These are phyloP conservation scores for Chalaropsis thielavioides DNA, from an alignment of 2,329 filamentous ascomycete species.

Conservation along the genomic window DNA sequence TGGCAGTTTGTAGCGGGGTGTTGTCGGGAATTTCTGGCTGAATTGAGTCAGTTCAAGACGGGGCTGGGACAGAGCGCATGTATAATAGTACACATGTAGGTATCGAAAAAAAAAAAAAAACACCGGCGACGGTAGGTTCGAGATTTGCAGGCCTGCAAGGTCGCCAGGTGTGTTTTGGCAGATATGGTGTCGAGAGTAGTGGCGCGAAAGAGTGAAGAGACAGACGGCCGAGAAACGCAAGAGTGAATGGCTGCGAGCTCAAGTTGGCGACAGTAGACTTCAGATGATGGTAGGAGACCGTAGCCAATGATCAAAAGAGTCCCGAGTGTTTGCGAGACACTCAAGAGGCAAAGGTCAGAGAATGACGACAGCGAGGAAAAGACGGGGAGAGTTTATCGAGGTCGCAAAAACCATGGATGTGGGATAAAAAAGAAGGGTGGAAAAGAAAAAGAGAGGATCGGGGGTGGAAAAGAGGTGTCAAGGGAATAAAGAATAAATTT, in stretches of 20 bases:
- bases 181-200: background rate
- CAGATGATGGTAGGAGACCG: background rate
- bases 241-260: background rate
- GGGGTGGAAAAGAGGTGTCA: background rate
- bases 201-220: background rate
- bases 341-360: background rate
- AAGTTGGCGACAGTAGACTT: background rate
- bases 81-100: background rate
- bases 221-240: background rate
- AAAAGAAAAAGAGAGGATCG: constrained; percentile 2
- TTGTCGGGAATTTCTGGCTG: background rate
- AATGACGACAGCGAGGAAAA: background rate
- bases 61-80: background rate
- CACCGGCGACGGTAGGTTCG: background rate
- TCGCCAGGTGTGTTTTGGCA: background rate
- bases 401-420: background rate
- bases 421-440: background rate
- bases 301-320: background rate
- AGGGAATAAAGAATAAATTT: background rate
- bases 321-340: background rate
- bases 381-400: background rate
- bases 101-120: background rate
- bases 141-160: background rate
- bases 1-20: background rate
- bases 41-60: background rate